Conservation (phyloP, 495 filamentous ascomycete genomes). For the Filosporella fistucella region DNA sequence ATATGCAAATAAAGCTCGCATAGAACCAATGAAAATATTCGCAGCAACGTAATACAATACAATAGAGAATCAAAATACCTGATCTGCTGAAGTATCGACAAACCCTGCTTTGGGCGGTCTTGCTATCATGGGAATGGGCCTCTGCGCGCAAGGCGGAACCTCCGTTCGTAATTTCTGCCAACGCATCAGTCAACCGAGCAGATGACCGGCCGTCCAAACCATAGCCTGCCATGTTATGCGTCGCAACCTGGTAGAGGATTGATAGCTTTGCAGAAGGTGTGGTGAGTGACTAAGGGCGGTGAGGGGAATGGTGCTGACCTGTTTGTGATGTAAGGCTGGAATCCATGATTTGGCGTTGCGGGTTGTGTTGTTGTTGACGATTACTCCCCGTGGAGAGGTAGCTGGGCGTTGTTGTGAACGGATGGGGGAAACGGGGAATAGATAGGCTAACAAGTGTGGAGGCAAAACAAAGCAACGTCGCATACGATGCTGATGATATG, state of each 20-base stretch:
- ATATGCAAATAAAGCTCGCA: conserved; percentile 13
- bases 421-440: too few species aligned
- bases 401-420: too few species aligned
- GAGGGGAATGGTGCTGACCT: conserved; percentile 12
- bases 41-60: too few species aligned
- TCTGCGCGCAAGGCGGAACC: background rate
- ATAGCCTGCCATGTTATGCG: conserved; percentile 6
- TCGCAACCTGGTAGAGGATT: conserved; percentile 16
- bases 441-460: too few species aligned
- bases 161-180: conserved; percentile 1
- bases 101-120: conserved; percentile 10
- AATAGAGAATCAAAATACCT: conserved; percentile 17
- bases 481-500: too few species aligned
- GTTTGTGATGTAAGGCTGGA: conserved; percentile 3
- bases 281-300: conserved; percentile 2
- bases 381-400: too few species aligned
- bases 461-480: too few species aligned
- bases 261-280: conserved; percentile 7
- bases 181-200: conserved; percentile 8
- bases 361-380: too few species aligned
- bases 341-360: too few species aligned
- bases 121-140: too few species aligned
- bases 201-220: conserved; percentile 4
- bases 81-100: conserved; percentile 23
- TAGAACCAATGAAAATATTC: conserved; percentile 23